A percentile compares a stretch with the other conserved stretches of the same genome.
These are phyloP conservation scores for Boechera divaricarpa DNA, from an alignment of 345 rosid genomes.

Conservation along the genomic window DNA sequence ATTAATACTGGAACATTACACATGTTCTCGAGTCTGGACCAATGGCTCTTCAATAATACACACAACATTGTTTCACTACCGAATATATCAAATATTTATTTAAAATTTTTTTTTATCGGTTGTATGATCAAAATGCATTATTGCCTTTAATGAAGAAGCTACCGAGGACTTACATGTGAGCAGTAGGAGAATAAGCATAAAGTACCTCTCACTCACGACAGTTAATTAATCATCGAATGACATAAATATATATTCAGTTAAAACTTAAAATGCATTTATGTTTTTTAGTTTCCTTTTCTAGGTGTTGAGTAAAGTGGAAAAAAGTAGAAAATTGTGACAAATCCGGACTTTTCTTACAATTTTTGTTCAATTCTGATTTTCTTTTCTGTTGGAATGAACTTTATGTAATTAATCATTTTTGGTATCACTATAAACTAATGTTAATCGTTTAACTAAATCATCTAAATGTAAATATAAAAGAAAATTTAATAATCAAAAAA, in stretches of 20 bases:
- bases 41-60: slow-evolving; percentile 29
- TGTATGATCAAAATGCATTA: slow-evolving; percentile 27
- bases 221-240: not conserved
- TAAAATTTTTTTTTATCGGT: too few relatives aligned
- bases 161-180: slow-evolving; percentile 28
- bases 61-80: slow-evolving; percentile 23
- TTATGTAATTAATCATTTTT: not conserved
- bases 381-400: not conserved
- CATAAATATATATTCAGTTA: not conserved
- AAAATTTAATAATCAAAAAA: not conserved
- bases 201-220: slow-evolving; percentile 1
- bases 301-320: not conserved
- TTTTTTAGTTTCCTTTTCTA: not conserved
- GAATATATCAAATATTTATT: slow-evolving; percentile 10
- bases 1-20: slow-evolving; percentile 37
- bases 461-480: not conserved
- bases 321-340: not conserved
- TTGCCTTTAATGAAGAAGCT: slow-evolving; percentile 32
- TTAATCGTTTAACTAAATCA: not conserved
- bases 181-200: slow-evolving; percentile 20
- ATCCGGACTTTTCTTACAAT: not conserved
- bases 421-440: not conserved
- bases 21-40: slow-evolving; percentile 44
- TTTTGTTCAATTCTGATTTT: not conserved
- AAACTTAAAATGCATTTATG: not conserved